Evolutionary conservation across 2,329 filamentous ascomycete species (phyloP).

Genomic region (Teratosphaeria nubilosa): DNA sequence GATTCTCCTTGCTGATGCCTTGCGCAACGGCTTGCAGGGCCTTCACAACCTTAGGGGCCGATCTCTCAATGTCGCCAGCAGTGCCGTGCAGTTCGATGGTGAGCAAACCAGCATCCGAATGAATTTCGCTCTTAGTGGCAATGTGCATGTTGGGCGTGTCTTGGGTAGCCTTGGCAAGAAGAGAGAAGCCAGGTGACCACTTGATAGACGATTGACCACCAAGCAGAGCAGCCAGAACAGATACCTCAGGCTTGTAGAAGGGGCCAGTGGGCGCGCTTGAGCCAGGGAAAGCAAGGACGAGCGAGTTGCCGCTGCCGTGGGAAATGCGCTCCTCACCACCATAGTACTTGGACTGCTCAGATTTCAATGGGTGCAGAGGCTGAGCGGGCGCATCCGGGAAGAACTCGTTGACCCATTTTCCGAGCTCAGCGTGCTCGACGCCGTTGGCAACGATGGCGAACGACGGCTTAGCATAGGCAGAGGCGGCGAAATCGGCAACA

Average conservation of each 20-base stretch:
- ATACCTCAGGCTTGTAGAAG: conserved; percentile 79
- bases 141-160: conserved; percentile 56
- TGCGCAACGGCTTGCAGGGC: conserved; percentile 67
- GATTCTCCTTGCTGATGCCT: conserved; percentile 68
- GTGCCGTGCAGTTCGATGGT: conserved; percentile 70
- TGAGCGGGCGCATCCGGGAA: conserved; percentile 60
- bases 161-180: conserved; percentile 70
- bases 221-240: conserved; percentile 78
- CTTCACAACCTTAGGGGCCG: conserved; percentile 67
- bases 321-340: conserved; percentile 89
- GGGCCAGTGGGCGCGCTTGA: conserved; percentile 62
- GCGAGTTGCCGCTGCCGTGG: conserved; percentile 64
- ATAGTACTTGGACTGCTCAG: conserved; percentile 69
- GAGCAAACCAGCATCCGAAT: conserved; percentile 90
- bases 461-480: conserved; percentile 80
- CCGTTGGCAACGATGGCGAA: conserved; percentile 88
- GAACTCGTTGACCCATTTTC: conserved; percentile 88
- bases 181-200: conserved; percentile 87
- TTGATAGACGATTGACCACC: conserved; percentile 88
- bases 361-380: conserved; percentile 45
- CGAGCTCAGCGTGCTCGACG: conserved; percentile 61
- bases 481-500: conserved; percentile 64
- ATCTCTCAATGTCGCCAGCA: conserved; percentile 61
- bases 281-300: conserved; percentile 88
- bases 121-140: conserved; percentile 67